phyloP scores from a whole-genome alignment of 2,329 filamentous ascomycete genomes.

The Ophiostoma angusticollis region DNA sequence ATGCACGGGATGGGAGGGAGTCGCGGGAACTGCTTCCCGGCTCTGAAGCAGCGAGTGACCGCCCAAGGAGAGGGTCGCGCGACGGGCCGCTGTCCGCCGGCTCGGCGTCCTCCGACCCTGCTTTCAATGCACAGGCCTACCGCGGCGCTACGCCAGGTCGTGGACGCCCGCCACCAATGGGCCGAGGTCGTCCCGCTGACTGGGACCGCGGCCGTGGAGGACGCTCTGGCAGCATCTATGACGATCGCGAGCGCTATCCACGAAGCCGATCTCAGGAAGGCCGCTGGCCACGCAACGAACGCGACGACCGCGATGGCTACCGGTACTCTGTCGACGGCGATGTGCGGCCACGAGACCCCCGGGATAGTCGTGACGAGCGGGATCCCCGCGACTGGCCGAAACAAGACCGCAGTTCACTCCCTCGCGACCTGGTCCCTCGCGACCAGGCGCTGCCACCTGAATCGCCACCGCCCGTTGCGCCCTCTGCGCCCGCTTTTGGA shows the following conservation, averaged over 20 bases:
- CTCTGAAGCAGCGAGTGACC: constrained; percentile 47
- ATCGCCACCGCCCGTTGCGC: constrained; percentile 44
- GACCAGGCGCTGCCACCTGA: constrained; percentile 34
- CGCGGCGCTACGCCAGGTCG: constrained; percentile 44
- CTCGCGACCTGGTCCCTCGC: constrained; percentile 33
- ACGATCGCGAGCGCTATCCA: constrained; percentile 50
- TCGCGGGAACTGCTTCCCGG: constrained; percentile 51
- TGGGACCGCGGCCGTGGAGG: constrained; percentile 38
- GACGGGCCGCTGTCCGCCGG: constrained; percentile 62
- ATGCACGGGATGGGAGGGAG: constrained; percentile 32
- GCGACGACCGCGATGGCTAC: constrained; percentile 36
- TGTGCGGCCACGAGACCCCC: constrained; percentile 22
- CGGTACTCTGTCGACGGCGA: constrained; percentile 24
- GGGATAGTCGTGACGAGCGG: constrained; percentile 22
- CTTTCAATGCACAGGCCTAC: constrained; percentile 41
- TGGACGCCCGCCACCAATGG: constrained; percentile 28
- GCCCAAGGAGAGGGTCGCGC: constrained; percentile 54
- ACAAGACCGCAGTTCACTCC: constrained; percentile 34
- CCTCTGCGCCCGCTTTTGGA: constrained; percentile 45
- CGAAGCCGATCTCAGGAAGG: constrained; percentile 55
- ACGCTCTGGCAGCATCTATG: constrained; percentile 35
- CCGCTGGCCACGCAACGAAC: constrained; percentile 39
- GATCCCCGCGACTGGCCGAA: constrained; percentile 35
- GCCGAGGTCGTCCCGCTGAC: constrained; percentile 32
- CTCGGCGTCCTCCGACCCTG: constrained; percentile 56